Evolutionary conservation across 176 grass and related monocot genomes (phyloP).

Genomic region (Zoysia pacifica): DNA sequence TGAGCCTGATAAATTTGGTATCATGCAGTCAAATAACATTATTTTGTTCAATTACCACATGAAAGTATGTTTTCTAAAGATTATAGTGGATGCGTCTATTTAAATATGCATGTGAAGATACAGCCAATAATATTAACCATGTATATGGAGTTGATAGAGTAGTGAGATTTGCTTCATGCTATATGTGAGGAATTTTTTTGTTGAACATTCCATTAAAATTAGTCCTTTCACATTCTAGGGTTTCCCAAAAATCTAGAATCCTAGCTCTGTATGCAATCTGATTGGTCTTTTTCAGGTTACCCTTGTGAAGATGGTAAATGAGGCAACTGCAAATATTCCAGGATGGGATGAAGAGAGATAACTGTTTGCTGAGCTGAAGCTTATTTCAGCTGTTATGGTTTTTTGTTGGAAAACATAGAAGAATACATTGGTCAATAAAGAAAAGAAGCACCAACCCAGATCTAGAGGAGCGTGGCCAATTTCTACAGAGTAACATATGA

Average conservation of each 20-base stretch:
- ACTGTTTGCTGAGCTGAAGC: slow-evolving; percentile 33
- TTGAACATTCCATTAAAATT: background rate
- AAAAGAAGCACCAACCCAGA: background rate
- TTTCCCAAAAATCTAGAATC: background rate
- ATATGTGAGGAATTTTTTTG: background rate
- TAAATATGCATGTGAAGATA: background rate
- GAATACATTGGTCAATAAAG: slow-evolving; percentile 36
- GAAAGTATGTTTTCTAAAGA: background rate
- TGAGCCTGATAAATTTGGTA: background rate
- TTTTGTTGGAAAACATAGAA: slow-evolving; percentile 27
- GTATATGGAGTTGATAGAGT: background rate
- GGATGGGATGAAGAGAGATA: slow-evolving; percentile 81
- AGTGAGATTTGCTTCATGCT: background rate
- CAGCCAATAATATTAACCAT: background rate
- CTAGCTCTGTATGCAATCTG: background rate
- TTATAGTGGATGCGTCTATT: background rate
- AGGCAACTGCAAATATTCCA: slow-evolving; percentile 80
- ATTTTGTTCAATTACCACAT: background rate
- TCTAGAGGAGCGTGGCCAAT: slow-evolving; percentile 22
- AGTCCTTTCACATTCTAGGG: background rate
- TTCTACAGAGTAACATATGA: slow-evolving; percentile 40
- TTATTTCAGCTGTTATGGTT: slow-evolving; percentile 26
- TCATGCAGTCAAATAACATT: background rate
- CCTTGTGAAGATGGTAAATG: slow-evolving; percentile 95
- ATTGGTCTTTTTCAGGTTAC: slow-evolving; percentile 60